These are phyloP conservation scores for Vigna unguiculata DNA, from an alignment of 306 rosid species.

Conservation along the genomic window DNA sequence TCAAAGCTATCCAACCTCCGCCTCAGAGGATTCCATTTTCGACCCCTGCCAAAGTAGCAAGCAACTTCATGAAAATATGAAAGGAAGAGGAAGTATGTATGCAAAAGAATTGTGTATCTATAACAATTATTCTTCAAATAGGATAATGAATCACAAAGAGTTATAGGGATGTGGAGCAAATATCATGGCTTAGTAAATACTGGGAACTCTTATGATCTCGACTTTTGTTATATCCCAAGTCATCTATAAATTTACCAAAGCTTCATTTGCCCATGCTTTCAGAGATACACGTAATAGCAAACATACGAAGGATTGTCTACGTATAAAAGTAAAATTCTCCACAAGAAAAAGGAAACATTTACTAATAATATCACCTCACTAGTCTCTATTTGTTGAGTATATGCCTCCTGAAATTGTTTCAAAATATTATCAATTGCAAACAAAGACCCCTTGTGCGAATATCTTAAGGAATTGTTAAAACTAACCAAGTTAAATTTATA, in stretches of 20 bases:
- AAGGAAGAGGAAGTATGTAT: constrained; percentile 23
- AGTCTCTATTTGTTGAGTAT: constrained; percentile 25
- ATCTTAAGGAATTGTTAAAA: constrained; percentile 31
- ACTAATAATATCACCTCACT: constrained; percentile 25
- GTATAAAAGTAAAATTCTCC: constrained; percentile 27
- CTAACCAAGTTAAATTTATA: constrained; percentile 10
- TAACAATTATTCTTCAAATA: constrained; percentile 31
- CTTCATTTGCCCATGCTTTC: constrained; percentile 25
- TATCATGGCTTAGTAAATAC: constrained; percentile 27
- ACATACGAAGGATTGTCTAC: constrained; percentile 2
- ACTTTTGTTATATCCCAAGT: constrained; percentile 6
- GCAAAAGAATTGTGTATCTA: constrained; percentile 27
- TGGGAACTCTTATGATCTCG: constrained; percentile 30
- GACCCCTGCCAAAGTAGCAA: constrained; percentile 75
- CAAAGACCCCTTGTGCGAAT: constrained; percentile 18
- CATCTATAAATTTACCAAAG: constrained; percentile 27
- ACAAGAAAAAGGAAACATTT: constrained; percentile 27
- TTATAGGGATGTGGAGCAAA: constrained; percentile 37
- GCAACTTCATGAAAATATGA: constrained; percentile 37
- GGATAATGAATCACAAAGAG: constrained; percentile 35
- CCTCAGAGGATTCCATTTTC: constrained; percentile 95
- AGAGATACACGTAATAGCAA: constrained; percentile 17
- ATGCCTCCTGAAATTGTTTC: constrained; percentile 29
- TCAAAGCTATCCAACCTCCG: constrained; percentile 92
- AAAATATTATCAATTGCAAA: constrained; percentile 30